phyloP scores from a whole-genome alignment of 768 basidiomycete species.

The Tulasnella sp. region DNA sequence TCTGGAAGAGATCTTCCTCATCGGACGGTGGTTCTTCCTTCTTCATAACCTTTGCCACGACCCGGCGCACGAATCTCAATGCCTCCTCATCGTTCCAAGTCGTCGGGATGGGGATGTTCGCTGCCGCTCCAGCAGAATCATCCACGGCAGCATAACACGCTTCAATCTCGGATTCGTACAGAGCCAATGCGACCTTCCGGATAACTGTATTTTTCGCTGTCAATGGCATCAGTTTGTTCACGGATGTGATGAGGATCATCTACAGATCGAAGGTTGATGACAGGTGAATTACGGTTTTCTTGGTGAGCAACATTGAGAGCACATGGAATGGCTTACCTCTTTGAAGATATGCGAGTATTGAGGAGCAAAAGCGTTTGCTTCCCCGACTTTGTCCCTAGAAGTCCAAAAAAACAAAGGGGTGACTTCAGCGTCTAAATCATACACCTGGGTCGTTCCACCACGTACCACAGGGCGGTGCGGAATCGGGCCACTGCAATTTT shows the following conservation, averaged over 20 bases:
- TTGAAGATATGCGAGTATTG: conserved; percentile 16
- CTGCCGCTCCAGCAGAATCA: conserved; percentile 9
- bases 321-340: not conserved
- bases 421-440: not conserved
- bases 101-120: not conserved
- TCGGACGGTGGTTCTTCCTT: not conserved
- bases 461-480: conserved; percentile 12
- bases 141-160: conserved; percentile 6
- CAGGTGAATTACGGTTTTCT: not conserved
- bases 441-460: not conserved
- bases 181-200: conserved; percentile 1
- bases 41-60: not conserved
- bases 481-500: conserved; percentile 2
- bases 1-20: conserved; percentile 32
- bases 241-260: conserved; percentile 16
- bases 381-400: not conserved
- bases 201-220: conserved; percentile 8
- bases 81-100: conserved; percentile 18
- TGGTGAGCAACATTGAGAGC: not conserved
- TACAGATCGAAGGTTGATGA: not conserved
- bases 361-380: conserved; percentile 23
- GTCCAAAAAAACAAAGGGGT: not conserved
- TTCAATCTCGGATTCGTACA: conserved; percentile 13
- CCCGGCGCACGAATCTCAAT: conserved; percentile 25
- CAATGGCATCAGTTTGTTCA: conserved; percentile 11